phyloP scores from a whole-genome alignment of 768 basidiomycete genomes.

The button mushroom (Agaricus bisporus) region DNA sequence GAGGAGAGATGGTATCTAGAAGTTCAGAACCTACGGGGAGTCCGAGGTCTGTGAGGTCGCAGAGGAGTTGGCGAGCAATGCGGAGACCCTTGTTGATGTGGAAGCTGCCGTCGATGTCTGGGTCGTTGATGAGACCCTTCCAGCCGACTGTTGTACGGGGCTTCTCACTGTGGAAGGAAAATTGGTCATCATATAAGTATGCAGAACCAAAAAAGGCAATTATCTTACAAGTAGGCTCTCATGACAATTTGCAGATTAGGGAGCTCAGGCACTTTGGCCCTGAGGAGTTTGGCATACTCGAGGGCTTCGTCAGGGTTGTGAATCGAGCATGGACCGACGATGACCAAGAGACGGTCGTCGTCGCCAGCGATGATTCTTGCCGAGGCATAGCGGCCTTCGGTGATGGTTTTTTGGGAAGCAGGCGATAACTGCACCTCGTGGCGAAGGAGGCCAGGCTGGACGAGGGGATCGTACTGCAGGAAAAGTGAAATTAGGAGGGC shows the following conservation, averaged over 20 bases:
- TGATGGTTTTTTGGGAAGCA: conserved; percentile 68
- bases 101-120: conserved; percentile 92
- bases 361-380: conserved; percentile 78
- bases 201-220: neutral
- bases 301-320: conserved; percentile 84
- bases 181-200: neutral
- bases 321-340: conserved; percentile 96
- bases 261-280: conserved; percentile 58
- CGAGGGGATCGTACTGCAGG: conserved; percentile 86
- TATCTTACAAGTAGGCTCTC: conserved; percentile 89
- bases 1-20: conserved; percentile 74
- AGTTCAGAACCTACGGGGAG: conserved; percentile 94
- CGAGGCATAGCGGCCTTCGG: conserved; percentile 69
- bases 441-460: conserved; percentile 86
- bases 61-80: conserved; percentile 80
- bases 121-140: conserved; percentile 95
- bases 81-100: conserved; percentile 95
- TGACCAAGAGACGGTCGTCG: conserved; percentile 82
- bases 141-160: conserved; percentile 96
- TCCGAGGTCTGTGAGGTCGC: conserved; percentile 84
- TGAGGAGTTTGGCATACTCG: conserved; percentile 73
- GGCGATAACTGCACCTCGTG: conserved; percentile 74
- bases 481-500: conserved; percentile 7
- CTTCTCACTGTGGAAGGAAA: conserved; percentile 48
- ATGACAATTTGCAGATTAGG: conserved; percentile 86